A percentile compares a stretch with the other conserved stretches of the same genome.
phyloP scores from a whole-genome alignment of 2,329 filamentous ascomycete species.

The Curvularia lunata region DNA sequence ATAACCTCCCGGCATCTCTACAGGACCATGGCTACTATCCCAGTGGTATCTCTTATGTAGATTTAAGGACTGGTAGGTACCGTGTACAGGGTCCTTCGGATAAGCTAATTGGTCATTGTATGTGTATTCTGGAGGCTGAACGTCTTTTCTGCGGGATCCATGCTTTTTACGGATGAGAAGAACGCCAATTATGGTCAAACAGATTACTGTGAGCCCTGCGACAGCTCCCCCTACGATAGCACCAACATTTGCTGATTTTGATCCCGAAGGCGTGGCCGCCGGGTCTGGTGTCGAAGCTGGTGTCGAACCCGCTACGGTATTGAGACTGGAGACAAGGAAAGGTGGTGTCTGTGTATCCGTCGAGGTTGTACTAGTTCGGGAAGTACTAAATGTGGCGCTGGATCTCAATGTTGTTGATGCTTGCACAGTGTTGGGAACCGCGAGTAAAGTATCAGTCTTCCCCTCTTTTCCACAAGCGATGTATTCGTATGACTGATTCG shows the following conservation, averaged over 20 bases:
- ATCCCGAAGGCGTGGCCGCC: conserved; percentile 1
- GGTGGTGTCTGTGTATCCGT: neutral
- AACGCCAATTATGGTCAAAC: conserved; percentile 17
- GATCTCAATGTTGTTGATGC: conserved; percentile 14
- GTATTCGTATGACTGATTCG: conserved; percentile 24
- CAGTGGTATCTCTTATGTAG: conserved; percentile 10
- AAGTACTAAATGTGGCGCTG: neutral
- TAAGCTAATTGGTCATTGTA: neutral
- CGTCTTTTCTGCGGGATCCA: conserved; percentile 2
- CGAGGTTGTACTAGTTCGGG: neutral
- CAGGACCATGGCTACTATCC: conserved; percentile 12
- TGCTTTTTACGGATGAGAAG: conserved; percentile 20
- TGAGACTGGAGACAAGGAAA: neutral
- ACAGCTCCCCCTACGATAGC: conserved; percentile 18
- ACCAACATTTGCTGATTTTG: conserved; percentile 11
- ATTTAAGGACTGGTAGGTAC: conserved; percentile 2
- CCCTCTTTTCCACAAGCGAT: conserved; percentile 21
- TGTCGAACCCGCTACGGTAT: neutral
- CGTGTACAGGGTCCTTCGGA: conserved; percentile 2
- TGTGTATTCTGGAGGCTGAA: conserved; percentile 5
- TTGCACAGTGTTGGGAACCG: conserved; percentile 7
- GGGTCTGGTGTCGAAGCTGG: neutral
- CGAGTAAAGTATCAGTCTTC: conserved; percentile 12
- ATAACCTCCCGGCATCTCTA: conserved; percentile 18
- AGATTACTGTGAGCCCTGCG: conserved; percentile 15